Conservation (phyloP, 345 rosid species). For the Salix caprea region DNA sequence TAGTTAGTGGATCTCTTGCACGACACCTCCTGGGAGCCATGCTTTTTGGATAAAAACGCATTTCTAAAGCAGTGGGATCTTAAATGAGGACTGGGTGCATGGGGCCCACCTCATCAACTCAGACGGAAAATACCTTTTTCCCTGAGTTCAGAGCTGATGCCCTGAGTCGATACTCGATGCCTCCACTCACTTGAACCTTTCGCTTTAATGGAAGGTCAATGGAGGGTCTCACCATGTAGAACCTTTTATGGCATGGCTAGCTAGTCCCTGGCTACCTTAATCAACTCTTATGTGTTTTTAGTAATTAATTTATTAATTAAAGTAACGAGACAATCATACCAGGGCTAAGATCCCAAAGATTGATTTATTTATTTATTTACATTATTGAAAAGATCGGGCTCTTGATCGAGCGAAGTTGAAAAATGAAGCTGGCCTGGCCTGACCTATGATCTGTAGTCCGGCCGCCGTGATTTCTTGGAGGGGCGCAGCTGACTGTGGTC, state of each 20-base stretch:
- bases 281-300: background rate
- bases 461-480: background rate
- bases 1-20: conserved; percentile 12
- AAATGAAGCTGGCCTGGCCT: too few species aligned
- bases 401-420: background rate
- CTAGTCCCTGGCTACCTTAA: background rate
- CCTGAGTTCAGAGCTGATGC: background rate
- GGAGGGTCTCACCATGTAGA: background rate
- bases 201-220: background rate
- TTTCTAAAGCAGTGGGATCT: background rate
- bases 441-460: background rate
- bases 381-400: background rate
- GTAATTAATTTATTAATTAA: background rate
- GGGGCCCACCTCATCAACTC: conserved; percentile 7
- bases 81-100: background rate
- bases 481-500: background rate
- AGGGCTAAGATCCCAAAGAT: background rate
- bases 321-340: background rate
- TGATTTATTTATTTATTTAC: too few species aligned
- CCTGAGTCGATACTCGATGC: conserved; percentile 2
- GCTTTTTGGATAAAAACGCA: conserved; percentile 7
- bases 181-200: conserved; percentile 1
- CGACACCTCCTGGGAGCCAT: background rate
- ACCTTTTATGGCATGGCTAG: background rate
- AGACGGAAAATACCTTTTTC: conserved; percentile 9